Percentiles rank a stretch among this genome's conserved stretches.
Conservation (phyloP, 2,329 filamentous ascomycete species). For the Chaetomium sp. region DNA sequence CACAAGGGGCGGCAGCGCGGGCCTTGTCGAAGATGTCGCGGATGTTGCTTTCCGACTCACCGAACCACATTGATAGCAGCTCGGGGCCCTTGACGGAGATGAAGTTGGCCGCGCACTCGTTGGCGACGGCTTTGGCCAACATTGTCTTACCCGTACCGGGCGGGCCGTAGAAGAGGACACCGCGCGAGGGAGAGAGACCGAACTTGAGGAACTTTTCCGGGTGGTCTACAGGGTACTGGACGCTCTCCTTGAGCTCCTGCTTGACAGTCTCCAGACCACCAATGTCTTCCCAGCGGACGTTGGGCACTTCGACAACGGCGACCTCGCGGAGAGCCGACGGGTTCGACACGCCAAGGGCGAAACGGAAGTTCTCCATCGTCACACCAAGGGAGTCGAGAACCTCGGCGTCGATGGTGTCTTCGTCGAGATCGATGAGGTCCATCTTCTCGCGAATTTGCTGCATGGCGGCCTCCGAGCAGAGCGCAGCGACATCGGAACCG, state of each 20-base stretch:
- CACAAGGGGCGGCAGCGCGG: conserved; percentile 91
- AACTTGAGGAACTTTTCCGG: conserved; percentile 99
- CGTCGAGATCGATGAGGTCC: conserved; percentile 97
- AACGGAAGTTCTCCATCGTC: conserved; percentile 99
- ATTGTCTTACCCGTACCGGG: conserved; percentile 99
- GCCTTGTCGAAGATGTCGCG: conserved; percentile 99
- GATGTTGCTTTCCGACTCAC: conserved; percentile 99
- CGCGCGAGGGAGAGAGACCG: conserved; percentile 91
- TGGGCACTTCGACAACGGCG: conserved; percentile 97
- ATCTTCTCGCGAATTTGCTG: conserved; percentile 99
- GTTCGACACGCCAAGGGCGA: conserved; percentile 95
- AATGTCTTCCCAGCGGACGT: conserved; percentile 99
- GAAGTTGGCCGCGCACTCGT: conserved; percentile 99
- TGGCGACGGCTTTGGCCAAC: conserved; percentile 98
- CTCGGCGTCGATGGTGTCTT: conserved; percentile 98
- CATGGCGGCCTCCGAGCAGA: conserved; percentile 99
- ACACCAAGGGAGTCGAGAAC: conserved; percentile 96
- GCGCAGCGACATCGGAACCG: conserved; percentile 94
- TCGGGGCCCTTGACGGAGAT: conserved; percentile 99
- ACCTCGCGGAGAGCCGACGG: conserved; percentile 97
- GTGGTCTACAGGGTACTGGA: conserved; percentile 98
- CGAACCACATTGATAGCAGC: conserved; percentile 99
- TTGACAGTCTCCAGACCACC: conserved; percentile 98
- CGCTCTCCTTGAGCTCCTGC: conserved; percentile 97
- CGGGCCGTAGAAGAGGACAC: conserved; percentile 97